Conservation (phyloP, 176 grass and related monocot genomes). For the Urochloa ruziziensis region DNA sequence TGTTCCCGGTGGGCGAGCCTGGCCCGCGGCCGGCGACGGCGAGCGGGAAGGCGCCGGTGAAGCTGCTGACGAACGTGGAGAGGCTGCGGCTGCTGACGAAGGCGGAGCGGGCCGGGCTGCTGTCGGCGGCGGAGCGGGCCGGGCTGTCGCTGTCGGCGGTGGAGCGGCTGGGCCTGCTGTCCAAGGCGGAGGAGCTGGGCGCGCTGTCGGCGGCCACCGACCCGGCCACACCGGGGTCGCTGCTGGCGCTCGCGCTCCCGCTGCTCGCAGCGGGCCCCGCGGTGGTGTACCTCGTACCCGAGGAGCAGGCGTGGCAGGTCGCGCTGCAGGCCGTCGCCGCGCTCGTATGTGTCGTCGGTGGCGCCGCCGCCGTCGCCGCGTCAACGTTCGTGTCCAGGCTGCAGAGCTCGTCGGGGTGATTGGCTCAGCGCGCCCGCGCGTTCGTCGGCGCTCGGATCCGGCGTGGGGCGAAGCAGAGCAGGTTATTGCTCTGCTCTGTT, state of each 20-base stretch:
- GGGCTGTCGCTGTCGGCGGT: slow-evolving; percentile 85
- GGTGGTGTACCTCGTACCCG: slow-evolving; percentile 71
- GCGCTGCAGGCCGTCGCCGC: slow-evolving; percentile 67
- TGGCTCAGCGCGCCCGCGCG: no score
- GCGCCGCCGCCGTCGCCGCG: slow-evolving; percentile 72
- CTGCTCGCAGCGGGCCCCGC: slow-evolving; percentile 68
- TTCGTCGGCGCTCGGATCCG: neutral
- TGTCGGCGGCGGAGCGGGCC: slow-evolving; percentile 76
- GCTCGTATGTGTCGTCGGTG: slow-evolving; percentile 62
- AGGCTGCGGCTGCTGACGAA: slow-evolving; percentile 88
- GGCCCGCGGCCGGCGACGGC: slow-evolving; percentile 22
- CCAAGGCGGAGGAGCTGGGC: slow-evolving; percentile 89
- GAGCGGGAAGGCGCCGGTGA: slow-evolving; percentile 46
- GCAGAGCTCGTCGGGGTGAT: slow-evolving; percentile 58
- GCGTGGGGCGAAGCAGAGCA: neutral
- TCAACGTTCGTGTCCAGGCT: slow-evolving; percentile 87
- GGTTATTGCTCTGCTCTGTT: neutral
- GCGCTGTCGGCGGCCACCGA: slow-evolving; percentile 87
- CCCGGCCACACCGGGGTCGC: slow-evolving; percentile 55
- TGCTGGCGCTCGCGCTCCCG: slow-evolving; percentile 53
- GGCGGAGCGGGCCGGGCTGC: slow-evolving; percentile 89
- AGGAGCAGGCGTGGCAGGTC: slow-evolving; percentile 82
- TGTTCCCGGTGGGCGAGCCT: slow-evolving; percentile 75
- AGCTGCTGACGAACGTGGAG: slow-evolving; percentile 92
- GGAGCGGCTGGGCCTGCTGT: slow-evolving; percentile 77